phyloP scores from a whole-genome alignment of 2,329 filamentous ascomycete species.

The Penicillium olsonii region DNA sequence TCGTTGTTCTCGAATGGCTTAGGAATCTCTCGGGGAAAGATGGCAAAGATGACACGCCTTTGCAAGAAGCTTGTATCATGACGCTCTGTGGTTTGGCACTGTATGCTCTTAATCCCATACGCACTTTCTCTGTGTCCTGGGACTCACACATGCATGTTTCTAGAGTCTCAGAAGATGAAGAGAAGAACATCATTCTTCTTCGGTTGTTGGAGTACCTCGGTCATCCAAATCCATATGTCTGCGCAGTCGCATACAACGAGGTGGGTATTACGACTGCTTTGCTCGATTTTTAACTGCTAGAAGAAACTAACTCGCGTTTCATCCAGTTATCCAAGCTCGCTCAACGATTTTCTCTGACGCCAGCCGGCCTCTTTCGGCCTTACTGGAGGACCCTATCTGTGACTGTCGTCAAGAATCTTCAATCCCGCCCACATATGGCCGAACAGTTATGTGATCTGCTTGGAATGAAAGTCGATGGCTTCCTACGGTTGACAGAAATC shows the following conservation, averaged over 20 bases:
- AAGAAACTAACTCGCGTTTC: slow-evolving; percentile 1
- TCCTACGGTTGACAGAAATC: slow-evolving; percentile 74
- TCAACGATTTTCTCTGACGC: slow-evolving; percentile 61
- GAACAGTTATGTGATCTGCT: slow-evolving; percentile 79
- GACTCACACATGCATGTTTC: background rate
- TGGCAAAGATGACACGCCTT: slow-evolving; percentile 64
- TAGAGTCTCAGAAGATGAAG: slow-evolving; percentile 72
- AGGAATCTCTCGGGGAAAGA: slow-evolving; percentile 71
- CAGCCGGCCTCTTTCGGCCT: slow-evolving; percentile 73
- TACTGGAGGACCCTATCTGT: slow-evolving; percentile 89
- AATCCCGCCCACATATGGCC: slow-evolving; percentile 76
- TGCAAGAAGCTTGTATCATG: slow-evolving; percentile 82
- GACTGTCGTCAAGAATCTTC: slow-evolving; percentile 77
- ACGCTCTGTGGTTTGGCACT: slow-evolving; percentile 82
- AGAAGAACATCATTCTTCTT: slow-evolving; percentile 82
- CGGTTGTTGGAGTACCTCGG: slow-evolving; percentile 85
- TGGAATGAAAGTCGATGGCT: slow-evolving; percentile 70
- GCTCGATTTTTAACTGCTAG: too few relatives aligned
- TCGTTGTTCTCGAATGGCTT: slow-evolving; percentile 69
- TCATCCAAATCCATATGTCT: slow-evolving; percentile 75
- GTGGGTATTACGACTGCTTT: slow-evolving; percentile 42
- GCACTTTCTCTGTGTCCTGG: too few relatives aligned
- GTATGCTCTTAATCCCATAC: slow-evolving; percentile 41
- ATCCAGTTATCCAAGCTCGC: slow-evolving; percentile 69
- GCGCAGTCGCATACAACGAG: slow-evolving; percentile 80